Base-by-base conservation (phyloP, 2,329 filamentous ascomycete genomes). In the Pochonia chlamydosporia region DNA sequence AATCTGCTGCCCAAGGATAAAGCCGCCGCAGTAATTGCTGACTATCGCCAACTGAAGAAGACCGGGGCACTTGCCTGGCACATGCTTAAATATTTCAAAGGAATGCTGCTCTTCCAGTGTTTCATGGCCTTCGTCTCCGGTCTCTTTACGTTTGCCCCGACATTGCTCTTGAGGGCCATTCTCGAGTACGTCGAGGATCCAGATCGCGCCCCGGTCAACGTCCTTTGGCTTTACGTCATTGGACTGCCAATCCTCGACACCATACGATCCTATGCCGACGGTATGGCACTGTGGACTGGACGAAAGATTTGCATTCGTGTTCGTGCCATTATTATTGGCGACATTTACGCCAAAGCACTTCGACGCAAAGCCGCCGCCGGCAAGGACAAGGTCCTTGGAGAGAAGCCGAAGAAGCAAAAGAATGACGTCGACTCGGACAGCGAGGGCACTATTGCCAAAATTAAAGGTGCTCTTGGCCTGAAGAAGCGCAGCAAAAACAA, bases 341-440 rank as follows among this genome's bases (percentile, higher is more conserved):
- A 99, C 61, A 93, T 99, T 40, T 99, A 99, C 64, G 88, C 90
- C 48, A 99, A 99, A 70, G 89, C 93, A 2, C 76, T 99, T 16
- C 84, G 95, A 53, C 84, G 93, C 57, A 95, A 95, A 67, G 92
- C 90, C 16, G 85, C 89, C 20, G 84, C 91, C 8, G 81, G 84
- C 16, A 77, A 76, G 31, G 90, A 97, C 56, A 83, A 85, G 45
- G 75, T 85, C 1, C 73, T 93, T 14, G 73, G 78, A 45, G 68
- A 72, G 36, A 66, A 67, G 37, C 51, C 59, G 3, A 26, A 59
- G 3, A 64, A 72, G 23, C 59, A 72, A 8, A 66, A 74, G 44
- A 47, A 63, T 55, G 52, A 63, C 6, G 51, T 64, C 5, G 62
- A 64, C 4, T 25, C 49, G 9, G 52, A 47, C 36, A 69, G 70